Conservation (phyloP, 2,329 filamentous ascomycete genomes). For the Colletotrichum sp. region DNA sequence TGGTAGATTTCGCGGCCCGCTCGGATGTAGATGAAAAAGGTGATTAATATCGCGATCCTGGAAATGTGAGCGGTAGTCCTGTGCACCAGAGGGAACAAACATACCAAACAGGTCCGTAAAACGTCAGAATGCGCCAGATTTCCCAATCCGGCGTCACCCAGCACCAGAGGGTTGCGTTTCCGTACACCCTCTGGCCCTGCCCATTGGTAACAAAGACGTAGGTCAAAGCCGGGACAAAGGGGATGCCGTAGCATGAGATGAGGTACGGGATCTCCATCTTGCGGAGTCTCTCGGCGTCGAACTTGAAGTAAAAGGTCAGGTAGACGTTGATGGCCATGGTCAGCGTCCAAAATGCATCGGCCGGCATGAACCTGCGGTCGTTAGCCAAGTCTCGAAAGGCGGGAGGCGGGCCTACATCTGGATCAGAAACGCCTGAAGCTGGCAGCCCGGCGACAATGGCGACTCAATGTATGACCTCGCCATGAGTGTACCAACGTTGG, state of each 20-base stretch:
- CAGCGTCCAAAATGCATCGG: conserved; percentile 78
- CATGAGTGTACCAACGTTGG: conserved; percentile 78
- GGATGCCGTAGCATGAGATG: conserved; percentile 73
- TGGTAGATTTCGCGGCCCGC: conserved; percentile 72
- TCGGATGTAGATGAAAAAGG: conserved; percentile 68
- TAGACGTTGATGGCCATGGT: conserved; percentile 87
- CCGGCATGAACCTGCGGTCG: conserved; percentile 73
- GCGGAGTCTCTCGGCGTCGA: conserved; percentile 67
- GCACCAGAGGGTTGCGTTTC: conserved; percentile 80
- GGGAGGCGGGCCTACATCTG: conserved; percentile 70
- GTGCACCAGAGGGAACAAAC: conserved; percentile 20
- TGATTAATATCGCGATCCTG: conserved; percentile 66
- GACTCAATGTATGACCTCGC: conserved; percentile 62
- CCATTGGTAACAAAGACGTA: conserved; percentile 68
- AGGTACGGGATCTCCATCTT: conserved; percentile 75
- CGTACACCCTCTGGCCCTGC: conserved; percentile 67
- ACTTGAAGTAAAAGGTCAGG: conserved; percentile 79
- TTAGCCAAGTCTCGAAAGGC: background rate
- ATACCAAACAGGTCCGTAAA: conserved; percentile 77
- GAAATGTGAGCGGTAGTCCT: conserved; percentile 16
- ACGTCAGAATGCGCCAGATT: conserved; percentile 73
- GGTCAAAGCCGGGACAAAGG: conserved; percentile 69
- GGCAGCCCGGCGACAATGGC: conserved; percentile 60
- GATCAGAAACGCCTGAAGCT: conserved; percentile 79
- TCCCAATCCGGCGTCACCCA: conserved; percentile 75